A percentile compares a stretch with the other conserved stretches of the same genome.
These are phyloP conservation scores for Pyrenophora teres DNA, from an alignment of 2,329 filamentous ascomycete species.

Conservation along the genomic window DNA sequence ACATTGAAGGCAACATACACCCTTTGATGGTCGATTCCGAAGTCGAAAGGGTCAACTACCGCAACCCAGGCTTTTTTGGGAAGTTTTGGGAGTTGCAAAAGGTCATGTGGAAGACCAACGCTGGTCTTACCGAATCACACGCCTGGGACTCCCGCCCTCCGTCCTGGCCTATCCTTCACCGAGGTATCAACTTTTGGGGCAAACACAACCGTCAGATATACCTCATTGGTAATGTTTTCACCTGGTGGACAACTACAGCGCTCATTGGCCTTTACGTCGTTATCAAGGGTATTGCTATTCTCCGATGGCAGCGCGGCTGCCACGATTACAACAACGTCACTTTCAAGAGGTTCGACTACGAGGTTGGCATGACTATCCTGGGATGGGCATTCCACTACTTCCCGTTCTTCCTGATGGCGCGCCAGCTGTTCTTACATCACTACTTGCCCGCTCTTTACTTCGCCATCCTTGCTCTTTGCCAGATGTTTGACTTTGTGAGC, in stretches of 20 bases:
- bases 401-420: constrained; percentile 97
- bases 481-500: constrained; percentile 84
- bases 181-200: constrained; percentile 99
- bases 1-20: constrained; percentile 88
- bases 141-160: constrained; percentile 96
- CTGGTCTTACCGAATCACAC: constrained; percentile 92
- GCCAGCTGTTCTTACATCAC: constrained; percentile 97
- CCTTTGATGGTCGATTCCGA: constrained; percentile 71
- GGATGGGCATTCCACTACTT: constrained; percentile 99
- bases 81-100: constrained; percentile 98
- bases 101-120: constrained; percentile 99
- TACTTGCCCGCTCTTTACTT: constrained; percentile 98
- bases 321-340: constrained; percentile 79
- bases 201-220: constrained; percentile 94
- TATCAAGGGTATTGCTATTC: constrained; percentile 85
- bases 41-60: constrained; percentile 90
- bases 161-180: constrained; percentile 88
- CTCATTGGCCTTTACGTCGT: constrained; percentile 76
- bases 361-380: constrained; percentile 85
- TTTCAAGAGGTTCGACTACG: constrained; percentile 98
- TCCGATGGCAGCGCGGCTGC: constrained; percentile 94
- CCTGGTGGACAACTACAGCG: constrained; percentile 89
- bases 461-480: constrained; percentile 84
- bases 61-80: constrained; percentile 89
- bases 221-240: constrained; percentile 82